Evolutionary conservation across 257 asterid genomes (phyloP), one percentile per base, ranked within the genome.

Genomic region (Nicotiana obtusifolia): DNA sequence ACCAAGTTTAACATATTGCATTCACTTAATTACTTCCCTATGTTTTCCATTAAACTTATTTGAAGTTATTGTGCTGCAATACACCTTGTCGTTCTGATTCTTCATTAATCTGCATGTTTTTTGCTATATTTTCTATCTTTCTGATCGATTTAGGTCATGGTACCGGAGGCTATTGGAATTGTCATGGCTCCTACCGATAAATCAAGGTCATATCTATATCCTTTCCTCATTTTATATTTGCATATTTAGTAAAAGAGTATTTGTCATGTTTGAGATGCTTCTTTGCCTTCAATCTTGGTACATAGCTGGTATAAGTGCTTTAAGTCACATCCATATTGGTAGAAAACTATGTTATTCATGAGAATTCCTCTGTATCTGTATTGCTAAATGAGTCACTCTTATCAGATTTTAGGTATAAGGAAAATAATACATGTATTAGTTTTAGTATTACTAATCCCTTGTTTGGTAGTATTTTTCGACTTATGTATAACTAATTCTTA

Each of bases 91-190:
- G 5, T 37, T 5, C 0, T 64, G 6, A 47, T 47, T 54, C 54
- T 54, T 20, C 64, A 31, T 19, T 52, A 28, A 35, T 24, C 54
- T 80, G 28, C 8, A 6, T 6, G 33, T 28, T 17, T 31, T 61
- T 47, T 47, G 8, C 14, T 5, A 3, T n/a, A 31, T 7, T 22
- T 31, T 76, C 44, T 59, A 76, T 44, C 11, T 62, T 7, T 24
- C 65, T 57, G 26, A 44, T 61, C 53, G 57, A 35, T 83, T 64
- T 69, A 89, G 92, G 83, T 87, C 76, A 90, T 90, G 92, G 87
- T 89, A 41, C 91, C 90, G 24, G 92, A 90, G 85, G 90, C 91
- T 44, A 87, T 90, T 52, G 90, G 84, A 84, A 90, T 86, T 82
- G 93, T 87, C 86, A 66, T 89, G 86, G 89, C 92, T 82, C 92